Evolutionary conservation across 75 land plant species (phyloP).

Genomic region (Selaginella moellendorffii): DNA sequence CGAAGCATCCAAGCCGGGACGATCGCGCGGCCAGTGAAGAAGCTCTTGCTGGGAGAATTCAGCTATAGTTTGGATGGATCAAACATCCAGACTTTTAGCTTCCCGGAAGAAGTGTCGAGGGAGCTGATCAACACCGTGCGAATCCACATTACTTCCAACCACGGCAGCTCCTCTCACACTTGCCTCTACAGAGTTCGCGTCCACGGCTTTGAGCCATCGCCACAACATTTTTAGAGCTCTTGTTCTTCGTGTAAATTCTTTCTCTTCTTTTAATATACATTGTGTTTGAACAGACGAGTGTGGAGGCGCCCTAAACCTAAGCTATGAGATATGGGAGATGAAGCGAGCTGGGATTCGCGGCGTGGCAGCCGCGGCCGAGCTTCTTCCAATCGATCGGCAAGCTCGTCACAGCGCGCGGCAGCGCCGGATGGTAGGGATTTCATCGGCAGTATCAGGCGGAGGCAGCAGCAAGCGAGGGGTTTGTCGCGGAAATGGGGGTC

Average conservation of each 20-base stretch:
- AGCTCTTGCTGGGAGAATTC: conserved; percentile 48
- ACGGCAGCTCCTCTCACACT: conserved; percentile 71
- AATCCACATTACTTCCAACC: conserved; percentile 65
- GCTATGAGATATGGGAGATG: not conserved
- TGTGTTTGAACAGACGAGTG: not conserved
- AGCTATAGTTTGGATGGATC: conserved; percentile 57
- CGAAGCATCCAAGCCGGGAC: conserved; percentile 18
- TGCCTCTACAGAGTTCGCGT: conserved; percentile 94
- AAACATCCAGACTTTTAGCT: conserved; percentile 57
- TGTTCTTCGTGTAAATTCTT: not conserved
- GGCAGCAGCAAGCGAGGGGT: not conserved
- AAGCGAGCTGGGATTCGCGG: not conserved
- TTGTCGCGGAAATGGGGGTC: not conserved
- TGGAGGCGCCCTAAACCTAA: not conserved
- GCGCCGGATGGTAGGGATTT: not conserved
- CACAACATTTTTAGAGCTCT: not conserved
- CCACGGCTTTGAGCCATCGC: conserved; percentile 65
- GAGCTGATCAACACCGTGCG: conserved; percentile 48
- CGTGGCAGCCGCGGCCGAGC: not conserved
- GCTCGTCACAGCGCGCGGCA: not conserved
- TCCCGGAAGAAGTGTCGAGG: conserved; percentile 20
- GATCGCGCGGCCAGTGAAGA: conserved; percentile 19
- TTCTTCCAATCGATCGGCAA: not conserved
- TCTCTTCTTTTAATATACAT: not conserved
- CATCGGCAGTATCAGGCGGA: not conserved